Base-by-base conservation (phyloP, 2,329 filamentous ascomycete genomes). In the Neopestalotiopsis sp. region DNA sequence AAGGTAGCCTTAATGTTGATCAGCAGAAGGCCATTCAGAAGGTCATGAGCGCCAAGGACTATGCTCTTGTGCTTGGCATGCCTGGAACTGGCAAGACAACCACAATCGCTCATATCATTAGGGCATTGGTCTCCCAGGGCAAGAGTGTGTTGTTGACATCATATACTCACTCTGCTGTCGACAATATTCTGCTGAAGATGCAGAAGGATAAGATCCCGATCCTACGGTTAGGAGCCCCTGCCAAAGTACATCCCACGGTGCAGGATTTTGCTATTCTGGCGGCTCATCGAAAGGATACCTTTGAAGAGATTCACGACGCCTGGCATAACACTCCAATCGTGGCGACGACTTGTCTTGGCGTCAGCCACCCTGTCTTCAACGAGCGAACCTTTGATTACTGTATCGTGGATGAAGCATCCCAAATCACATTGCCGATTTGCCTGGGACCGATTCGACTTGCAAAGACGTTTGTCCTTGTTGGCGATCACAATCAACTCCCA, bases 1-100 rank as follows among this genome's bases (percentile, higher is more conserved):
- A 89, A 65, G 88, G 88, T 71, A 88, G 85, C 65, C 89, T 99
- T 74, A 99, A 99, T 73, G 85, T 93, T 10, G 96, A 98, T 77
- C 96, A 99, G 79, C 90, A 87, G 75, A 87, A 86, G 69, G 96
- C 96, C 0, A 94, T 99, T 66, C 89, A 94, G 74, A 98, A 98
- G 80, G 95, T 99, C 53, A 97, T 99, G 92, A 94, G 92, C 75
- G 95, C 96, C 3, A 89, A 93, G 73, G 95, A 99, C 81, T 99
- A 98, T 79, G 95, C 96, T 7, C 86, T 99, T n/a, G 95, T 99
- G 13, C 88, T 99, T 24, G 96, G 96, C 34, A 99, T 99, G 96
- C 96, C 96, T 1, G 96, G 96, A 7, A 99, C 96, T 0, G 96
- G 96, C 69, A 99, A 99, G 81, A 99, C 96, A 2, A 99, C 96